phyloP scores from a whole-genome alignment of 148 eudicot species.

The Diospyros lotus region DNA sequence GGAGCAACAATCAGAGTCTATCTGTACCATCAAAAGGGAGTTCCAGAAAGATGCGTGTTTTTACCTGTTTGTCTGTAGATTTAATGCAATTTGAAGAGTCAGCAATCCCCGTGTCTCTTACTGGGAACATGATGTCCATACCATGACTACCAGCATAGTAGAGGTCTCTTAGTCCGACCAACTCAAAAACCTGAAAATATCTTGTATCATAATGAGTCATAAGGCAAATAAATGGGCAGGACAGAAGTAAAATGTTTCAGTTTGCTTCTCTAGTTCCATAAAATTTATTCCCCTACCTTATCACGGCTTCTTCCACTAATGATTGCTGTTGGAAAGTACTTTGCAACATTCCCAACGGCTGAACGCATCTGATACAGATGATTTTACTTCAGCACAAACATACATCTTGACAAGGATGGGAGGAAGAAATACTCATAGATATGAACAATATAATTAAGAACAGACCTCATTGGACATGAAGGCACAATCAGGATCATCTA shows the following conservation, averaged over 20 bases:
- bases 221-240: not conserved
- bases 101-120: constrained; percentile 21
- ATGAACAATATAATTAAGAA: constrained; percentile 4
- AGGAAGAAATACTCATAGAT: not conserved
- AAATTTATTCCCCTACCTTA: constrained; percentile 31
- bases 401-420: not conserved
- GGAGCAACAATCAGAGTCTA: not conserved
- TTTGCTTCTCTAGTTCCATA: not conserved
- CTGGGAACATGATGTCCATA: constrained; percentile 80
- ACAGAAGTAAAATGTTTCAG: no score
- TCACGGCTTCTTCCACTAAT: constrained; percentile 88
- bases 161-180: constrained; percentile 71
- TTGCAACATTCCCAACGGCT: constrained; percentile 57
- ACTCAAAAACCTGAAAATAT: constrained; percentile 52
- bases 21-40: not conserved
- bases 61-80: constrained; percentile 55
- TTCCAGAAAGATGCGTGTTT: not conserved
- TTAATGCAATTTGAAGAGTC: constrained; percentile 26
- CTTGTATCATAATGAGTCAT: not conserved
- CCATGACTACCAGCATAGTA: constrained; percentile 98
- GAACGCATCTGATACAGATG: constrained; percentile 49
- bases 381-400: constrained; percentile 6
- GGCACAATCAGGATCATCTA: constrained; percentile 87
- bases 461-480: constrained; percentile 66
- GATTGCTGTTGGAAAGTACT: constrained; percentile 72